Base-by-base conservation (phyloP, 2,329 filamentous ascomycete species). In the Aspergillus sp. region DNA sequence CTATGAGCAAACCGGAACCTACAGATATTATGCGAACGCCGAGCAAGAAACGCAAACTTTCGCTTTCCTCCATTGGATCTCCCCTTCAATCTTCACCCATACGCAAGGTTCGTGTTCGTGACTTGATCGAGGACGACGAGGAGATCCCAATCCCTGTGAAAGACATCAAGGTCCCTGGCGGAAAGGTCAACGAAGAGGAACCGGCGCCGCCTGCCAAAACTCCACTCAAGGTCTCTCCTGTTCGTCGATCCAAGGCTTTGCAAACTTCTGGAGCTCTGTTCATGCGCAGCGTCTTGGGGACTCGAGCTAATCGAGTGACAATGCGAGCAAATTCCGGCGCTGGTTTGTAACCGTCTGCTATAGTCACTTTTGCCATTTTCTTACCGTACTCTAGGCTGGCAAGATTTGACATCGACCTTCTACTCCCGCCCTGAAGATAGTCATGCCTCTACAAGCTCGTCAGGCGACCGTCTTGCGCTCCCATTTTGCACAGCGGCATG, bases 401-500 rank as follows among this genome's bases (percentile, higher is more conserved):
- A 82, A 69, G 78, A 83, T 63, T 79, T 86, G 67, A 85, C 84
- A 3, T 78, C 82, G 24, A 73, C 81, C 56, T 89, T 88, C 69
- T 84, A 86, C 68, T 85, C 82, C 37, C 74, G 76, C 33, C 77
- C 84, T 6, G 76, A 79, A 9, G 86, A 88, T 66, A 68, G 76
- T 15, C 79, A 86, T 66, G 68, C 73, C 15, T 81, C 83, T 57
- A 67, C 74, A 31, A 79, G 77, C 39, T 66, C 70, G 35, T 64
- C 70, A 5, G 70, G 71, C 7, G 72, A 74, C 37, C 68, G 70
- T 15, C 71, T 78, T 44, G 78, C 82, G 2, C 73, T 89, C 37
- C 88, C 88, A 4, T 90, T 90, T 69, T 89, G 86, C 70, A 84
- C 83, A 41, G 79, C 84, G 44, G 80, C 83, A 57, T 89, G 87